These are phyloP conservation scores for Jackrogersella minutella DNA, from an alignment of 495 filamentous ascomycete genomes.

Conservation along the genomic window DNA sequence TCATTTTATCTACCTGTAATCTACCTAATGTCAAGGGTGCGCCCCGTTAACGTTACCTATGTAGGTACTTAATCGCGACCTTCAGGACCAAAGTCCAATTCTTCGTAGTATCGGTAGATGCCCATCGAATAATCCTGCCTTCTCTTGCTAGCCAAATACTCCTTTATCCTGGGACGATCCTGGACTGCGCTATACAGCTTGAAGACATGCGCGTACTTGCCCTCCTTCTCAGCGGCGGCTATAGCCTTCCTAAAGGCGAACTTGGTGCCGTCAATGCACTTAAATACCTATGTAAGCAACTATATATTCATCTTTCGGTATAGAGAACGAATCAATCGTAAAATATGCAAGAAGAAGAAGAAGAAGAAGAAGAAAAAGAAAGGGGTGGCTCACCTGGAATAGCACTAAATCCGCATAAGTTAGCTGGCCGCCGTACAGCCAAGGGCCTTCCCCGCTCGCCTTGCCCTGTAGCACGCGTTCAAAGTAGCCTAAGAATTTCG, in stretches of 20 bases:
- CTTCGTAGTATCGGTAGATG: constrained; percentile 65
- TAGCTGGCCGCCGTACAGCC: constrained; percentile 64
- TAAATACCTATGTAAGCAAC: constrained; percentile 12
- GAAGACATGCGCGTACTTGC: constrained; percentile 58
- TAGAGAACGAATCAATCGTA: neutral
- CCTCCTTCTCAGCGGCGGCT: constrained; percentile 46
- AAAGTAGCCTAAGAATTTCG: constrained; percentile 72
- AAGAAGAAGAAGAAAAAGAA: neutral
- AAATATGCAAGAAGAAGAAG: neutral
- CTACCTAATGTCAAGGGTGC: too few species aligned
- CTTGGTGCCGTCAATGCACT: constrained; percentile 51
- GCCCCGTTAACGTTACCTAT: neutral
- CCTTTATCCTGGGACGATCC: constrained; percentile 55
- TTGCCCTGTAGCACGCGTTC: constrained; percentile 66
- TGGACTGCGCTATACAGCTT: constrained; percentile 59
- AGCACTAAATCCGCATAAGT: constrained; percentile 75
- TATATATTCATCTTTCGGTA: neutral
- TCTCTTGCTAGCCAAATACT: constrained; percentile 64
- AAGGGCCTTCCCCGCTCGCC: constrained; percentile 62
- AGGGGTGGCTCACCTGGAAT: constrained; percentile 60
- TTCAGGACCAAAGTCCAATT: constrained; percentile 54
- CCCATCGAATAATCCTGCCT: constrained; percentile 58
- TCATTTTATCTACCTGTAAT: too few species aligned
- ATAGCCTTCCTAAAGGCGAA: constrained; percentile 67
- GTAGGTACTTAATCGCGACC: constrained; percentile 14